These are phyloP conservation scores for Candida pseudoviswanathii DNA, from an alignment of 1,139 yeast genomes.

Conservation along the genomic window DNA sequence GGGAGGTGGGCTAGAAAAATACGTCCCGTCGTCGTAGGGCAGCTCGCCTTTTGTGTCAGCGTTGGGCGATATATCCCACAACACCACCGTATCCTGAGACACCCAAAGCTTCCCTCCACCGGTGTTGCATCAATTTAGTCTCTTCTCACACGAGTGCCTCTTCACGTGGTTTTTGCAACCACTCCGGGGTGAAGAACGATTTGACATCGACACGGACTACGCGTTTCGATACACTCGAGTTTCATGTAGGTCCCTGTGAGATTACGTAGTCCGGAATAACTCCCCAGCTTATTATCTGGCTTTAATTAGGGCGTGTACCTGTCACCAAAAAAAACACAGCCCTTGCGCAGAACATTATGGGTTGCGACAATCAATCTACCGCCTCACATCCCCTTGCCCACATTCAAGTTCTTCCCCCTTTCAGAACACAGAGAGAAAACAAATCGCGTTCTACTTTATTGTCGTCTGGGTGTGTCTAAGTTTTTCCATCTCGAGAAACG, in stretches of 20 bases:
- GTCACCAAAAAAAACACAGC: background rate
- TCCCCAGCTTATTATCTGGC: background rate
- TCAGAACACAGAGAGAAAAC: background rate
- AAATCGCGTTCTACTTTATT: background rate
- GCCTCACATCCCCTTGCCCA: background rate
- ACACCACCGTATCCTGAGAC: no score
- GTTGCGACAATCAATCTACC: background rate
- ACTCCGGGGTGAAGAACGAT: background rate
- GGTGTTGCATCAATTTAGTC: no score
- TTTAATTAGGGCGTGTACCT: background rate
- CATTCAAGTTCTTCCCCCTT: background rate
- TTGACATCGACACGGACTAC: background rate
- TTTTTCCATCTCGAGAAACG: no score
- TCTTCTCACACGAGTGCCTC: no score
- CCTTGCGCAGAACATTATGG: background rate
- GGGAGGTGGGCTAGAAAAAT: no score
- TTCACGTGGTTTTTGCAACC: background rate
- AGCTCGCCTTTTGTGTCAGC: no score
- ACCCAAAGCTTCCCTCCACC: no score
- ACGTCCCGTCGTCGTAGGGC: no score
- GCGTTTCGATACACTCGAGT: background rate
- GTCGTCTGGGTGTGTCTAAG: background rate
- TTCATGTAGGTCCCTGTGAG: background rate
- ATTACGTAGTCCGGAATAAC: background rate
- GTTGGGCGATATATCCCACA: no score